phyloP scores from a whole-genome alignment of 208 protist species.

The Borovskyia barvae region DNA sequence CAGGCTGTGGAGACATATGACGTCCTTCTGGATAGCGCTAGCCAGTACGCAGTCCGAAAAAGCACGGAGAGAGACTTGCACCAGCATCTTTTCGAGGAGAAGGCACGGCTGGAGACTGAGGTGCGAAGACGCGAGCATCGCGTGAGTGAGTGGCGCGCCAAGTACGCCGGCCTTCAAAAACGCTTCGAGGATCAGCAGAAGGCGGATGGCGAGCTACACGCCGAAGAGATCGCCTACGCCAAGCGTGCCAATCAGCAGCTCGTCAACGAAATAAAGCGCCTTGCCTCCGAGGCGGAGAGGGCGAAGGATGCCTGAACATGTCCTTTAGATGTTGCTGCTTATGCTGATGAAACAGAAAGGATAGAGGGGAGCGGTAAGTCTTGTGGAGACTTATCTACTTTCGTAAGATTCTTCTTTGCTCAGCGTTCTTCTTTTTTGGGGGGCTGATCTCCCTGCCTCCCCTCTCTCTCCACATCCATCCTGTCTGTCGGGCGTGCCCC shows the following conservation, averaged over 20 bases:
- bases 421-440: no score
- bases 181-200: slow-evolving; percentile 84
- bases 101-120: slow-evolving; percentile 71
- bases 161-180: slow-evolving; percentile 74
- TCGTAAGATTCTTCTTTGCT: no score
- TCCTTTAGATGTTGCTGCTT: no score
- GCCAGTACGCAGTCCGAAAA: slow-evolving; percentile 87
- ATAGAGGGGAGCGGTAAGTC: no score
- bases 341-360: no score
- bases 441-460: no score
- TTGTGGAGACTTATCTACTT: no score
- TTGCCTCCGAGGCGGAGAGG: slow-evolving; percentile 60
- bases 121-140: slow-evolving; percentile 85
- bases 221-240: slow-evolving; percentile 87
- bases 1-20: slow-evolving; percentile 82
- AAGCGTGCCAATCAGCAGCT: slow-evolving; percentile 87
- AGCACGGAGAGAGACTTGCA: slow-evolving; percentile 81
- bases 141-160: slow-evolving; percentile 81
- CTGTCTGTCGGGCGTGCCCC: no score
- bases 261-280: slow-evolving; percentile 85
- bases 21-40: slow-evolving; percentile 79
- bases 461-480: no score
- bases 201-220: slow-evolving; percentile 60
- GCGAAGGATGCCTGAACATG: slow-evolving; percentile 23
- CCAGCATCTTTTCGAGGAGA: slow-evolving; percentile 61